A percentile compares a stretch with the other conserved stretches of the same genome.
phyloP scores from a whole-genome alignment of 306 rosid species.

The Crataegus laevigata region DNA sequence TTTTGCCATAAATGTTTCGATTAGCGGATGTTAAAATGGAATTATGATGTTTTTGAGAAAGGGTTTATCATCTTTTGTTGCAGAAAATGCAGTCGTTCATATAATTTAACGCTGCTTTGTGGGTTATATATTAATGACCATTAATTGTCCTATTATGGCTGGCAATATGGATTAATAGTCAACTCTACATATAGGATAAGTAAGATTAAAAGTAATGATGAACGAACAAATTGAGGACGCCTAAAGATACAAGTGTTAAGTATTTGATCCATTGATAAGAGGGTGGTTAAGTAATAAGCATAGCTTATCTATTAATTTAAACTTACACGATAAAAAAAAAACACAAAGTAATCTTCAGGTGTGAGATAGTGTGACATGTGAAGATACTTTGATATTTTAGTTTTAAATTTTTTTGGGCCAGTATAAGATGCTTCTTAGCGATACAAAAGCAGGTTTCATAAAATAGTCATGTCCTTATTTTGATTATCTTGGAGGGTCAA shows the following conservation, averaged over 20 bases:
- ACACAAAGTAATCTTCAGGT: neutral
- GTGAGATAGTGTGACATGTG: neutral
- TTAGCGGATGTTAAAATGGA: neutral
- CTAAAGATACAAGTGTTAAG: neutral
- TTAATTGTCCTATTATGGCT: neutral
- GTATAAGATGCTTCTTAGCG: neutral
- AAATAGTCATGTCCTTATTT: too few species aligned
- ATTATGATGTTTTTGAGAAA: neutral
- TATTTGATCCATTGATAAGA: neutral
- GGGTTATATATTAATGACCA: neutral
- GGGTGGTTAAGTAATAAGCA: neutral
- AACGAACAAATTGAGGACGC: neutral
- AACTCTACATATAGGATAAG: neutral
- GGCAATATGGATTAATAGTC: neutral
- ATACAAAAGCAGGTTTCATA: neutral
- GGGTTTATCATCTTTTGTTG: neutral
- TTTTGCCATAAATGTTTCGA: neutral
- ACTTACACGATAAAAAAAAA: too few species aligned
- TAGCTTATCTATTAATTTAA: neutral
- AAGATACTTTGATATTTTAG: neutral
- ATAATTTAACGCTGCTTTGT: neutral
- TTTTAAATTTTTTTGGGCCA: neutral
- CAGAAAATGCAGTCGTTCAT: too few species aligned
- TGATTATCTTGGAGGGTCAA: fast-evolving
- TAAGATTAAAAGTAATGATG: neutral